A percentile compares a stretch with the other conserved stretches of the same genome.
Conservation (phyloP, 129 eudicot species). For the Chrysanthemum lavandulifolium region DNA sequence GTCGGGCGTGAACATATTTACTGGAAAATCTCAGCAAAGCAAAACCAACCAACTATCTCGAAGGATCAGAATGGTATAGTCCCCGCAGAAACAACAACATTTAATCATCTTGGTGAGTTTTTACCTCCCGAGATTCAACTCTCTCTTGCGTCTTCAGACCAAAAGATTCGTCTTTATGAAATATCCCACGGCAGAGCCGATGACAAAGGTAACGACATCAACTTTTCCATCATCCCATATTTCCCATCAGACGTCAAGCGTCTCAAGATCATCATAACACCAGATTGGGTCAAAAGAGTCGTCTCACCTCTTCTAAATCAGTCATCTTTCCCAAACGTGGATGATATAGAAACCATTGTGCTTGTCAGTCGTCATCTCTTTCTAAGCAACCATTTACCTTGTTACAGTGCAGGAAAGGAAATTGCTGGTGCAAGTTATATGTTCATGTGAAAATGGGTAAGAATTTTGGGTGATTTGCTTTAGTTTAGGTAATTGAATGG, state of each 20-base stretch:
- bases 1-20: constrained; percentile 66
- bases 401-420: too few relatives aligned
- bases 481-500: neutral
- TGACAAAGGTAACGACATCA: constrained; percentile 86
- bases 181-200: constrained; percentile 92
- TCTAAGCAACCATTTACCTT: too few relatives aligned
- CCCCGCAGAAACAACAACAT: constrained; percentile 16
- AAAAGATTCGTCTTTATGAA: constrained; percentile 53
- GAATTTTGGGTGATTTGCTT: too few relatives aligned
- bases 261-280: constrained; percentile 56
- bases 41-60: constrained; percentile 34
- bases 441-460: too few relatives aligned
- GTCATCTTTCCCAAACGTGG: constrained; percentile 45
- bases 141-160: constrained; percentile 63
- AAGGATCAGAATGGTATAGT: constrained; percentile 25
- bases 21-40: constrained; percentile 56
- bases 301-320: constrained; percentile 51
- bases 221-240: constrained; percentile 93
- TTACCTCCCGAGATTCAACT: constrained; percentile 26
- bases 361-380: too few relatives aligned
- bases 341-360: constrained; percentile 42
- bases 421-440: too few relatives aligned
- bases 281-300: constrained; percentile 73
- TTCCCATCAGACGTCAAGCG: constrained; percentile 62
- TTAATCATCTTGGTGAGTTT: constrained; percentile 17